Base-by-base conservation (phyloP, 1,284 basidiomycete genomes). In the Naganishia sp. region DNA sequence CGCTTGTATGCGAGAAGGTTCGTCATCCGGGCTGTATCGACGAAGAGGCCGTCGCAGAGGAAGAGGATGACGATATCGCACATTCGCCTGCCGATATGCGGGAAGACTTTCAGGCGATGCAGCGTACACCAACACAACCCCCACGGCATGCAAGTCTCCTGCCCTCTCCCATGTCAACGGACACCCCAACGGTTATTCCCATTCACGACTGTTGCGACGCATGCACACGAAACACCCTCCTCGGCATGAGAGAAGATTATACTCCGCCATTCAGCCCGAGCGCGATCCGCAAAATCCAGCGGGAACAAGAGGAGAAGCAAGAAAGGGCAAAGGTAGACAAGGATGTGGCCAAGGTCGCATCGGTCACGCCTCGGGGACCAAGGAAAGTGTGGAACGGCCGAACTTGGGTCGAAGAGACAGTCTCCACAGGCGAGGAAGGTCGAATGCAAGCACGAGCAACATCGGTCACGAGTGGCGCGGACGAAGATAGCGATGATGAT, bases 141-240 rank as follows among this genome's bases (percentile, higher is more conserved):
- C 35, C 31, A 49, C 47, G 31, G 13, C 45, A 21, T 32, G 17
- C 31, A 32, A 60, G 23, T 39, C 32, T 50, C 5, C 57, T 46
- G 21, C 55, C 17, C 11, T 35, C 31, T 13, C 56, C 56, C 11
- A 13, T 7, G 18, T 3, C 32, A 18, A 35, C n/a, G 10, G 15
- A 54, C 18, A 9, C 23, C 10, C 39, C 58, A 9, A 15, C 39
- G 1, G 47, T 51, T 0, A 15, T 61, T 3, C 58, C 47, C 1
- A 61, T 61, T 17, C 58, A 61, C 47, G 58, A 61, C 58, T 61
- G 58, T 21, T 61, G 58, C 39, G 47, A 61, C 21, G 32, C 58
- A 11, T 61, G 58, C 35, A 51, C 47, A 0, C 32, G 58, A 9
- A 61, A 50, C 32, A 51, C 58, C 23, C 23, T 61, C 3, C 35